These are phyloP conservation scores for Boletus pseudo-olivaceus DNA, from an alignment of 768 basidiomycete genomes.

Conservation along the genomic window DNA sequence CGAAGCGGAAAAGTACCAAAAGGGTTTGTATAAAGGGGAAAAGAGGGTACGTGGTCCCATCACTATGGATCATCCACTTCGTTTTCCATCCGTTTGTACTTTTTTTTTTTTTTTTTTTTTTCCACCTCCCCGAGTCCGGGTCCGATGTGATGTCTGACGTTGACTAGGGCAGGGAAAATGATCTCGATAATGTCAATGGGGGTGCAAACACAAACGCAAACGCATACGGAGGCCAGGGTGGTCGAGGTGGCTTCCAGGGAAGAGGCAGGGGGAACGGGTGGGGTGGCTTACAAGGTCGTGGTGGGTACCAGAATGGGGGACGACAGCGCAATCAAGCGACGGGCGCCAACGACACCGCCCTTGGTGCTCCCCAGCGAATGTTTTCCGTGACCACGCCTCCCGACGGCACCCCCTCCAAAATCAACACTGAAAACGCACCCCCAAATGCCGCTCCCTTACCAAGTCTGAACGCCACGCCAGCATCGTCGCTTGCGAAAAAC, in stretches of 20 bases:
- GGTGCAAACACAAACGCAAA: slow-evolving; percentile 15
- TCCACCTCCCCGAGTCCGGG: neutral
- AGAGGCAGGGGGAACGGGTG: slow-evolving; percentile 35
- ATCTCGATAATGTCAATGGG: slow-evolving; percentile 4
- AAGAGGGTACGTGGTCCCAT: slow-evolving; percentile 40
- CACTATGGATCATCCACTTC: neutral
- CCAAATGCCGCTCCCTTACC: neutral
- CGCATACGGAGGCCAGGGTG: slow-evolving; percentile 8
- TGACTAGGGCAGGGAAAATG: neutral
- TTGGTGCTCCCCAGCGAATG: slow-evolving; percentile 60
- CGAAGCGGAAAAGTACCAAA: slow-evolving; percentile 94
- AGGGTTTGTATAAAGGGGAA: slow-evolving; percentile 76
- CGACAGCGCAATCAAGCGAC: slow-evolving; percentile 33
- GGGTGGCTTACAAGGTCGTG: slow-evolving; percentile 27
- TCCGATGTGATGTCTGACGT: neutral
- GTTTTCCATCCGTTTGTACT: neutral
- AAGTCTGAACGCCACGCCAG: neutral
- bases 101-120: neutral
- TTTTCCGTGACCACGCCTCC: slow-evolving; percentile 36
- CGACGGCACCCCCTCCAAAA: slow-evolving; percentile 1
- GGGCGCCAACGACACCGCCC: slow-evolving; percentile 69
- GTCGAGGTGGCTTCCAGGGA: slow-evolving; percentile 13
- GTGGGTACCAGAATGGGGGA: slow-evolving; percentile 27
- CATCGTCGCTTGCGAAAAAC: slow-evolving; percentile 1
- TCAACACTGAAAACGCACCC: neutral